Base-by-base conservation (phyloP, 2,329 filamentous ascomycete species). In the Ilyonectria mors-panacis region DNA sequence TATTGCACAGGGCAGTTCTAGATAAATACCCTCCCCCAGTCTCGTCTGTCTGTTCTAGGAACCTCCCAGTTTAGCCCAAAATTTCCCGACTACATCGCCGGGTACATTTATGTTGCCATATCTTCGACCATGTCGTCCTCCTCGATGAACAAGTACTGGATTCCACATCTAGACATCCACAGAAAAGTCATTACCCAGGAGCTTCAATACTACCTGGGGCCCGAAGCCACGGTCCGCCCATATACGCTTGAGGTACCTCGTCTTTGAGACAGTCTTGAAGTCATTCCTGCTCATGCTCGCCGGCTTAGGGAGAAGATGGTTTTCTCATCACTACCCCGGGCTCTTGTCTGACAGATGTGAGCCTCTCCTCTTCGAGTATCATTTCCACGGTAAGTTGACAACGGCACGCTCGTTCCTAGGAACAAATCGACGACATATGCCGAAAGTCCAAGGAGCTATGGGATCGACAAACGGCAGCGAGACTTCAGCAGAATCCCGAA, bases 401-500 rank as follows among this genome's bases (percentile, higher is more conserved):
- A 58, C 28, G 35, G 59, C 56, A 23, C 53, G 48, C 44, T 44
- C 28, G 12, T 37, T 54, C 30, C 23, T 53, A 89, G 88, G 87
- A 89, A 79, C 88, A 90, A 82, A 89, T 90, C 70, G 87, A 90
- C 74, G 88, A 90, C 72, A 88, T 90, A 62, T 90, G 88, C 77
- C 78, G 82, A 67, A 89, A 89, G 76, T 89, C 87, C 39, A 87
- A 83, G 68, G 85, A 88, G 61, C 80, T 87, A 67, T 90, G 87
- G 87, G 86, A 89, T 70, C 74, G 73, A 70, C 86, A 89, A 76
- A 85, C 85, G 17, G 86, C 85, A 15, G 86, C 86, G 45, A 84
- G 84, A 69, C 77, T 81, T 57, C 80, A 83, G 57, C 82, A 83
- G 60, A 81, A 82, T 39, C 79, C 83, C 19, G 83, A 86, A 59